phyloP scores from a whole-genome alignment of 192 early-diverging fungal species.

The Backusella morwellensis region DNA sequence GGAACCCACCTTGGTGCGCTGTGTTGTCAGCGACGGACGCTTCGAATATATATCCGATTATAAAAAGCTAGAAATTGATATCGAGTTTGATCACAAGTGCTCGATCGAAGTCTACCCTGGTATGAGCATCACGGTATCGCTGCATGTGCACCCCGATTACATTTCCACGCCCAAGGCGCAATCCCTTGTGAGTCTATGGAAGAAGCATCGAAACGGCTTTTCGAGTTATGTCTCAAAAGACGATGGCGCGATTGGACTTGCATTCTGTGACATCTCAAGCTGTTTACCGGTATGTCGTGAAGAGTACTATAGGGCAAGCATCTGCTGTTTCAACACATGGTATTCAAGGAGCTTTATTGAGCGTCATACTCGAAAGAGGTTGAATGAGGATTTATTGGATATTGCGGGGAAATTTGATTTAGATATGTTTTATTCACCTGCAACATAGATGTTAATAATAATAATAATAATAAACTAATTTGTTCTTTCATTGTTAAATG shows the following conservation, averaged over 20 bases:
- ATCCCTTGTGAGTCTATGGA: constrained; percentile 1
- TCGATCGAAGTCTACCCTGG: constrained; percentile 20
- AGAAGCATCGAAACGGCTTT: neutral
- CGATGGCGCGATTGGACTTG: constrained; percentile 28
- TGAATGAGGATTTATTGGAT: constrained; percentile 12
- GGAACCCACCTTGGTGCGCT: constrained; percentile 19
- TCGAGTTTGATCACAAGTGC: constrained; percentile 27
- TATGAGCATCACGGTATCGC: constrained; percentile 17
- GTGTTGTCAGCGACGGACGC: constrained; percentile 26
- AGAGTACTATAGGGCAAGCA: constrained; percentile 11
- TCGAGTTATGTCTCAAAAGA: constrained; percentile 19
- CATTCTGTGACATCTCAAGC: constrained; percentile 13
- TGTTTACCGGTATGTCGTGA: constrained; percentile 14
- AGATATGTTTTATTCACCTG: constrained; percentile 27
- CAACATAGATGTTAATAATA: neutral
- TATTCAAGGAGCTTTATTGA: neutral
- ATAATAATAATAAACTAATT: neutral
- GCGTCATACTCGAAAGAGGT: neutral
- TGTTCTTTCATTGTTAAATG: neutral
- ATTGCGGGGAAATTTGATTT: constrained; percentile 24
- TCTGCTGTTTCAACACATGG: constrained; percentile 33
- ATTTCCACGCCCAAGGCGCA: neutral
- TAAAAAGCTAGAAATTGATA: neutral
- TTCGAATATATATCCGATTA: constrained; percentile 23
- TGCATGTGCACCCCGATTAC: constrained; percentile 25